phyloP scores from a whole-genome alignment of 805 yeast species.

The Yarrowia yakushimensis region DNA sequence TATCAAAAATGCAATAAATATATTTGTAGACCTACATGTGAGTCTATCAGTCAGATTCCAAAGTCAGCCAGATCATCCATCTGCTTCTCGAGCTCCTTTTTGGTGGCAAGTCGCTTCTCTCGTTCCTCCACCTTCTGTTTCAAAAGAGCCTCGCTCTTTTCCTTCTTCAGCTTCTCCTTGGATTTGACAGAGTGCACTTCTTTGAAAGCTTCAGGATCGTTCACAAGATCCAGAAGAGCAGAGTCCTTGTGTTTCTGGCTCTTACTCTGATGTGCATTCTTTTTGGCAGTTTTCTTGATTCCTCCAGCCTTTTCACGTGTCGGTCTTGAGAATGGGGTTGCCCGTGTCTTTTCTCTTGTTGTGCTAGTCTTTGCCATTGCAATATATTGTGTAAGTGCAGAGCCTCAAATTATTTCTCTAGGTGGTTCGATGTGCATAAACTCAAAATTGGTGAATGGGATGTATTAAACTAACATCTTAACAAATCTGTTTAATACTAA shows the following conservation, averaged over 20 bases:
- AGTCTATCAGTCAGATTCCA: background rate
- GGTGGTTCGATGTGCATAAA: background rate
- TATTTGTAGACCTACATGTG: background rate
- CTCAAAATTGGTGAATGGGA: background rate
- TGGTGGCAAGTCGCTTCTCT: background rate
- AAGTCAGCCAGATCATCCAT: constrained; percentile 7
- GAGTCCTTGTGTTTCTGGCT: constrained; percentile 13
- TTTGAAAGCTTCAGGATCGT: background rate
- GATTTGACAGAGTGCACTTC: constrained; percentile 4
- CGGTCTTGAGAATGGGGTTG: background rate
- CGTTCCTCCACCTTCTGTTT: constrained; percentile 15
- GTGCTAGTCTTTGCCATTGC: constrained; percentile 2
- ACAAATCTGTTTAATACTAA: background rate
- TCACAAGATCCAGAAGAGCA: constrained; percentile 1
- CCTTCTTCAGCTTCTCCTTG: constrained; percentile 7
- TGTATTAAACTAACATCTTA: background rate
- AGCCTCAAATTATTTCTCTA: constrained; percentile 8
- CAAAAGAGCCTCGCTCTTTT: background rate
- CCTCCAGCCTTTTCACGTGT: background rate
- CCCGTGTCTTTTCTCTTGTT: background rate
- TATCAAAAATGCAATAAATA: constrained; percentile 5
- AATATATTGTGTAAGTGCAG: no score
- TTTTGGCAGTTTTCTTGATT: constrained; percentile 6
- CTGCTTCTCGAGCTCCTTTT: constrained; percentile 19
- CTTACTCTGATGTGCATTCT: background rate